Percentiles rank a stretch among this genome's conserved stretches.
phyloP scores from a whole-genome alignment of 2,329 filamentous ascomycete genomes.

The Diaporthe citriasiana region DNA sequence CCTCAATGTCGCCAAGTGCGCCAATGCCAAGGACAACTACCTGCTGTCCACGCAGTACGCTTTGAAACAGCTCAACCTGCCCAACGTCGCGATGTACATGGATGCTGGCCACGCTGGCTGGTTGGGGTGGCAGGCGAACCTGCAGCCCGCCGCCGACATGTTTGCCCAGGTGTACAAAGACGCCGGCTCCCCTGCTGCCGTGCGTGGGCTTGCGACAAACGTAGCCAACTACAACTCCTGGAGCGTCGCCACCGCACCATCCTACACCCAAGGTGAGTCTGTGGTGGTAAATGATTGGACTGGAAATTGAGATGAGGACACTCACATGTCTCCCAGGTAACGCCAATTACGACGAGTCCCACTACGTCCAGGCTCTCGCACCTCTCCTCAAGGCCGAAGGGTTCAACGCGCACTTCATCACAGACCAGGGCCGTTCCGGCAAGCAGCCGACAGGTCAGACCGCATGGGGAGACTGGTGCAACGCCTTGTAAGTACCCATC shows the following conservation, averaged over 20 bases:
- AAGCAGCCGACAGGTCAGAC: conserved; percentile 73
- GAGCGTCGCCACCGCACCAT: conserved; percentile 57
- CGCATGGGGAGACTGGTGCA: conserved; percentile 79
- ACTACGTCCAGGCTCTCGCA: conserved; percentile 75
- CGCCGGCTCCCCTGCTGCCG: conserved; percentile 62
- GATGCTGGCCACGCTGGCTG: conserved; percentile 72
- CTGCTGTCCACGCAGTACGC: conserved; percentile 65
- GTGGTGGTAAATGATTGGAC: background rate
- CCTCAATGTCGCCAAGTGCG: conserved; percentile 64
- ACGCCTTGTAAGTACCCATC: conserved; percentile 54
- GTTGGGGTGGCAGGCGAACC: conserved; percentile 70
- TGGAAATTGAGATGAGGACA: no score
- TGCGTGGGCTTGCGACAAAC: conserved; percentile 70
- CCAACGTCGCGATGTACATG: conserved; percentile 71
- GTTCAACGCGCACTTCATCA: conserved; percentile 63
- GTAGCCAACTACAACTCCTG: conserved; percentile 71
- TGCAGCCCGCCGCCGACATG: conserved; percentile 61
- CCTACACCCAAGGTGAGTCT: conserved; percentile 57
- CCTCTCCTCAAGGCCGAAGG: conserved; percentile 67
- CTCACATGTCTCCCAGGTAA: conserved; percentile 53
- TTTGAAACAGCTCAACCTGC: conserved; percentile 64
- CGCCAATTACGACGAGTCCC: conserved; percentile 65
- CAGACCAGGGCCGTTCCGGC: conserved; percentile 66
- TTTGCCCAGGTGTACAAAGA: conserved; percentile 64
- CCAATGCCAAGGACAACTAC: conserved; percentile 63